Base-by-base conservation (phyloP, 2,329 filamentous ascomycete genomes). In the Thermoascus crustaceus region DNA sequence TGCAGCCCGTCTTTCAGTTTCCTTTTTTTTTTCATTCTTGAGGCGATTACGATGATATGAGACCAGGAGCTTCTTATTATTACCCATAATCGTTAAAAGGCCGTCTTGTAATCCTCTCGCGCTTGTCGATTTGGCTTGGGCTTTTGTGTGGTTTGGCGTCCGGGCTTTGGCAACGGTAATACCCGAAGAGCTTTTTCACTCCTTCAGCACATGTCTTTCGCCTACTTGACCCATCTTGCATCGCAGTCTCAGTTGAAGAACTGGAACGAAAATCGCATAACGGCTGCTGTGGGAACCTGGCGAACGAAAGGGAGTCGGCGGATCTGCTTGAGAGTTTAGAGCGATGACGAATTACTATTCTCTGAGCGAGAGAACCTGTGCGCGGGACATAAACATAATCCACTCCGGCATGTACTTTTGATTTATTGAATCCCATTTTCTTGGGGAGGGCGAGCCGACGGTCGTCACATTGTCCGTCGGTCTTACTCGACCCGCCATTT, bases 61-160 rank as follows among this genome's bases (percentile, higher is more conserved):
- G 59, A 61, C 57, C 55, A 63, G 50, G 58, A 62, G 52, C 42
- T 51, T 49, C 47, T 55, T 46, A 47, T 50, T 57, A 52, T 47
- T 46, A 49, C 43, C 47, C 42, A 49, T 47, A 42, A 52, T 44
- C 10, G 26, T 29, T 29, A 29, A 29, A 29, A 29, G 26, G n/a
- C n/a, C n/a, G n/a, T 29, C 26, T 29, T 29, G 26, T 16, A 29
- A 54, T 48, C 40, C 40, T 46, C 51, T 47, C 48, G 48, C 41
- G 38, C 38, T 39, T 37, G 39, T 48, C 38, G 32, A 32, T 41
- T 25, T 35, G 22, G 32, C 19, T 32, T 47, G 45, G 47, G n/a
- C 27, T 33, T 33, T 38, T 45, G 50, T 54, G 46, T 40, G 49
- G 48, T 50, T 56, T 53, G 56, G 57, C 55, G 55, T 60, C 52